Base-by-base conservation (phyloP, 176 grass and related monocot genomes). In the Oryza officinalis region DNA sequence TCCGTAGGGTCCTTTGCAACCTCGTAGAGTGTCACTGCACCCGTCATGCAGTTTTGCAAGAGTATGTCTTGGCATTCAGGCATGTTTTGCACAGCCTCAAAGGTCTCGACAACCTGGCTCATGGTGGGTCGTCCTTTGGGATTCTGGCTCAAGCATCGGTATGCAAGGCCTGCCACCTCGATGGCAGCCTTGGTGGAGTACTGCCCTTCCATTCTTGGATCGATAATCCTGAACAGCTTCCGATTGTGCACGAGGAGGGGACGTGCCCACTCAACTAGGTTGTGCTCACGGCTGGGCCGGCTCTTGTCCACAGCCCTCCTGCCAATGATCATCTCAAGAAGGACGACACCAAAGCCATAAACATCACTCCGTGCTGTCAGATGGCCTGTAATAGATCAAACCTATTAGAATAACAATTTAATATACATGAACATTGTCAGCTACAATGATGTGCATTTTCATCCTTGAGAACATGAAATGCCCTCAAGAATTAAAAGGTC, bases 231-330 rank as follows among this genome's bases (percentile, higher is more conserved):
- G 63, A 98, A 93, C 6, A 98, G 76, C 74, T 94, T 95, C 71
- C 93, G 79, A 63, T 88, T 93, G 75, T 95, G 96, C 23, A 98
- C 87, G 3, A 98, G 90, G 31, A 98, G 88, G 11, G 96, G 93
- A 7, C 96, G 93, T 83, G 93, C 89, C 96, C 96, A 98, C 73
- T 95, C 96, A 49, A 98, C 93, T 26, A 98, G 85, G 77, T 98
- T 95, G 70, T 95, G 96, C 32, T 94, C 91, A 49, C 91, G 91
- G 65, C 64, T 91, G 1, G 90, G 92, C 3, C 92, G 81, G 72
- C 79, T 95, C 88, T 95, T 91, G 83, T 98, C 96, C 72, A 98
- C 84, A 78, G 96, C 91, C 64, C 86, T 94, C 63, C 96, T 84
- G 15, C 96, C 96, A 70, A 98, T 92, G 52, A 98, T 80, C 85